These are phyloP conservation scores for Galerina sulciceps DNA, from an alignment of 768 basidiomycete species.

Conservation along the genomic window DNA sequence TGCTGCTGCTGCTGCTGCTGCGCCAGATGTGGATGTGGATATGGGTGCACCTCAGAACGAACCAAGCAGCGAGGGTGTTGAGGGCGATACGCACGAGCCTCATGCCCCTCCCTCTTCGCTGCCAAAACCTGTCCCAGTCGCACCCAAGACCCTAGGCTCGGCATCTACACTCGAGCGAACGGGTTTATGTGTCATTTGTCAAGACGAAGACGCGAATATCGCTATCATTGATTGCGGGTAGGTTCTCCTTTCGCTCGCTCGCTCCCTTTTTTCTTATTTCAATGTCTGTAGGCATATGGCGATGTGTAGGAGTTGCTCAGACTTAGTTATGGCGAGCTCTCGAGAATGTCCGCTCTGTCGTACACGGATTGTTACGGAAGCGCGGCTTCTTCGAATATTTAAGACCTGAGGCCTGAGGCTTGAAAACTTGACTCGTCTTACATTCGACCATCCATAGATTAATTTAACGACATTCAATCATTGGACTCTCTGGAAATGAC, in stretches of 20 bases:
- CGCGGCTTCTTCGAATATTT: slow-evolving; percentile 79
- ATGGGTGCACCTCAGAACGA: slow-evolving; percentile 17
- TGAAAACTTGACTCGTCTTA: too few relatives aligned
- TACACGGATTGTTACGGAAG: slow-evolving; percentile 85
- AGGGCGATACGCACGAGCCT: not conserved
- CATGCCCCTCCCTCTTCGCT: slow-evolving; percentile 3
- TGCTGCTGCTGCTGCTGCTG: slow-evolving; percentile 12
- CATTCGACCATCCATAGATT: too few relatives aligned
- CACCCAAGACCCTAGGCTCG: slow-evolving; percentile 42
- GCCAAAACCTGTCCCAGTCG: slow-evolving; percentile 30
- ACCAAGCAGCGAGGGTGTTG: not conserved
- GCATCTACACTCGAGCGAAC: slow-evolving; percentile 58
- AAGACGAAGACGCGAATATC: slow-evolving; percentile 93
- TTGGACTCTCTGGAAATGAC: too few relatives aligned
- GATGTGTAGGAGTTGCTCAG: slow-evolving; percentile 80
- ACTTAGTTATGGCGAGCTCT: slow-evolving; percentile 76
- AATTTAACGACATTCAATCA: too few relatives aligned
- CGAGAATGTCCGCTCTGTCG: slow-evolving; percentile 91
- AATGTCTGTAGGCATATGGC: slow-evolving; percentile 64
- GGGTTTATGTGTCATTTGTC: slow-evolving; percentile 90
- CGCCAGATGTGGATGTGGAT: slow-evolving; percentile 18
- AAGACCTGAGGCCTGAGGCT: slow-evolving; percentile 37
- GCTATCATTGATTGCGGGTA: slow-evolving; percentile 95
- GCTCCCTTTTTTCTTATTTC: slow-evolving; percentile 10
- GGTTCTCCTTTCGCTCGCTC: slow-evolving; percentile 29